Conservation (phyloP, 768 basidiomycete genomes). For the Antrodiella citrinella region DNA sequence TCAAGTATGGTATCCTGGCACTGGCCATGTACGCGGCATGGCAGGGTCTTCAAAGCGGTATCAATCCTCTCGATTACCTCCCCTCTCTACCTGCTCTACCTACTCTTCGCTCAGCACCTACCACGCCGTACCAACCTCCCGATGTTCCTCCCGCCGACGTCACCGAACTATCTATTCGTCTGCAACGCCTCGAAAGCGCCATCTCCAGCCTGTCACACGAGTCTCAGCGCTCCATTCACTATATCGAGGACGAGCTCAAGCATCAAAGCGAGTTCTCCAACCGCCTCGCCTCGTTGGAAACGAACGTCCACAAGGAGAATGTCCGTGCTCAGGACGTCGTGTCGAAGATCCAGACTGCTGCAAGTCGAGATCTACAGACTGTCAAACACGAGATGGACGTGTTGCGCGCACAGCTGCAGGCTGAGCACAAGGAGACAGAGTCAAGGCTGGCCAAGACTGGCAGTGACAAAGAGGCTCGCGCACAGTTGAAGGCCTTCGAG, state of each 20-base stretch:
- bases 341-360: conserved; percentile 29
- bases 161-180: conserved; percentile 52
- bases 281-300: conserved; percentile 50
- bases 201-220: conserved; percentile 54
- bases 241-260: conserved; percentile 45
- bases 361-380: conserved; percentile 37
- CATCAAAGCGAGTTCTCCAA: conserved; percentile 44
- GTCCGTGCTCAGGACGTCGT: conserved; percentile 45
- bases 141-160: conserved; percentile 57
- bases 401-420: conserved; percentile 35
- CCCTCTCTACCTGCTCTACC: conserved; percentile 25
- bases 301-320: conserved; percentile 39
- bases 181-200: conserved; percentile 56
- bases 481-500: conserved; percentile 48
- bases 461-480: conserved; percentile 51
- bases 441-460: conserved; percentile 8
- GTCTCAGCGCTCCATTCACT: conserved; percentile 38
- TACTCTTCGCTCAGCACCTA: conserved; percentile 8
- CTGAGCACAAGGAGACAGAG: conserved; percentile 15
- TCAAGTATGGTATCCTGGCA: conserved; percentile 36
- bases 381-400: conserved; percentile 51
- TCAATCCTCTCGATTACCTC: conserved; percentile 16
- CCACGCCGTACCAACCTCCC: conserved; percentile 41
- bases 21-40: conserved; percentile 37
- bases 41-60: conserved; percentile 5